Percentiles rank a stretch among this genome's conserved stretches.
Evolutionary conservation across 2,329 filamentous ascomycete genomes (phyloP).

Genomic region (Ustulina deusta): DNA sequence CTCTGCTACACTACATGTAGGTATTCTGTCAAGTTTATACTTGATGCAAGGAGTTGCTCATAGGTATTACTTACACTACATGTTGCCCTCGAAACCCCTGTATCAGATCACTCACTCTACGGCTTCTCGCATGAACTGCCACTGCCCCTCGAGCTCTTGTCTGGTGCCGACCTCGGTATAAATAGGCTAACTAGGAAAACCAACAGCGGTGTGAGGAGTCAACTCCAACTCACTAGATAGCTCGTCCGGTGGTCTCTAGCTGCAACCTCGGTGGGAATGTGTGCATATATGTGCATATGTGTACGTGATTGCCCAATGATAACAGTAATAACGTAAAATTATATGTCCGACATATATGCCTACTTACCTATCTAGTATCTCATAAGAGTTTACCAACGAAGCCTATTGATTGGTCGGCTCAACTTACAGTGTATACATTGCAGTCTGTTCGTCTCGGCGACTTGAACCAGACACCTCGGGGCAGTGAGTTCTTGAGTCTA

Average conservation of each 20-base stretch:
- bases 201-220: too few relatives aligned
- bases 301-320: slow-evolving; percentile 18
- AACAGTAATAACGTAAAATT: neutral
- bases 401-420: slow-evolving; percentile 4
- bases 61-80: neutral
- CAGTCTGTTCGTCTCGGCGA: neutral
- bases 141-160: neutral
- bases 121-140: slow-evolving; percentile 26
- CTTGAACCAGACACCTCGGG: too few relatives aligned
- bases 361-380: too few relatives aligned
- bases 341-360: neutral
- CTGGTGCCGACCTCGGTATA: neutral
- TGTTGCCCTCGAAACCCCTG: slow-evolving; percentile 15
- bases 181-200: neutral
- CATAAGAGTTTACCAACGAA: neutral
- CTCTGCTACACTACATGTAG: neutral
- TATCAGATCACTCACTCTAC: slow-evolving; percentile 7
- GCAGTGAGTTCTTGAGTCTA: neutral
- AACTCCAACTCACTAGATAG: too few relatives aligned
- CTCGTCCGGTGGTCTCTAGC: too few relatives aligned
- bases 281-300: slow-evolving; percentile 14
- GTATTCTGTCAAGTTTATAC: neutral
- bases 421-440: neutral
- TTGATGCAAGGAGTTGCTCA: neutral
- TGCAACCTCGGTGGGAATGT: slow-evolving; percentile 5